Base-by-base conservation (phyloP, 202 grass and related monocot genomes). In the Digitaria exilis region DNA sequence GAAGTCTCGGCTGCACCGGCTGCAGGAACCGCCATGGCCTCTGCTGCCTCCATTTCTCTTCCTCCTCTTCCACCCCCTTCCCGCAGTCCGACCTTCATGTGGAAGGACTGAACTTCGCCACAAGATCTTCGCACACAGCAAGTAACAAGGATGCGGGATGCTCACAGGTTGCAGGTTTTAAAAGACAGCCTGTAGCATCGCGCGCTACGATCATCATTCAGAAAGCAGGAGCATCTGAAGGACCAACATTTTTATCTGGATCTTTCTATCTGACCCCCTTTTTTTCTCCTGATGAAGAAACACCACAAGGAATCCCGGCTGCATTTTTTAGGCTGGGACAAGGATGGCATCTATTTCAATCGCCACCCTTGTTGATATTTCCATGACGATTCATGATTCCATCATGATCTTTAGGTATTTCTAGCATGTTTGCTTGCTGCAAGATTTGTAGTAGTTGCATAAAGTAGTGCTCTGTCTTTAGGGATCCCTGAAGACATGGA, bases 261-360 rank as follows among this genome's bases (percentile, higher is more conserved):
- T 77, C 85, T 52, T 87, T 63, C 37, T 62, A 52, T 42, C 88
- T 76, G 79, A 69, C 76, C 34, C 0, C 22, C 45, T 75, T 73
- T 57, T 30, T 31, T 46, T 31, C 18, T 4, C 5, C 34, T 41
- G 4, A 0, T 39, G 37, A 39, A 39, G 50, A 83, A 75, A 63
- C 51, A 69, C 55, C 62, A 69, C 69, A 55, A 69, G 50, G 48
- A 82, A 80, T 15, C 75, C 80, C 80, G 16, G 92, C 92, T 92
- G 84, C 87, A 84, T 93, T 91, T 90, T 90, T 80, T 25, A 90
- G 69, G 88, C 88, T 55, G 80, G 84, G 84, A 90, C 65, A 63
- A 87, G 80, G 84, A 70, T 80, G 76, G 80, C 52, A 17, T 84
- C 79, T 84, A 76, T 90, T 87, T 80, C 54, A 84, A 14, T 35